Percentiles rank a stretch among this genome's conserved stretches.
These are phyloP conservation scores for Phlebiopsis gigantea DNA, from an alignment of 768 basidiomycete genomes.

Conservation along the genomic window DNA sequence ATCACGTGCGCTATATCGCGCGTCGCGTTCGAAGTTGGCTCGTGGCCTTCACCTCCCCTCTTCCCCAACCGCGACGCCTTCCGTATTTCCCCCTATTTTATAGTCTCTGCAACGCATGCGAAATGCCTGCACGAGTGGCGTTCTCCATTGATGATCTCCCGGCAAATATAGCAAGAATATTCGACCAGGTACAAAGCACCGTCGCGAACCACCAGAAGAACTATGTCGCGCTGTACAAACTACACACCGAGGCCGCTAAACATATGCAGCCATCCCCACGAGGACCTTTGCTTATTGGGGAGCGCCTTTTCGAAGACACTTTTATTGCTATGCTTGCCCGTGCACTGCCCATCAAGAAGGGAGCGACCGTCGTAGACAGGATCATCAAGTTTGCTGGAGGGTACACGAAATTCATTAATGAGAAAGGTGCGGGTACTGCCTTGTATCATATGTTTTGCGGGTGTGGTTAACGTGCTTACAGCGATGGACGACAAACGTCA, in stretches of 20 bases:
- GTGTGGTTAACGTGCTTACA: background rate
- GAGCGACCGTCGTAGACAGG: constrained; percentile 66
- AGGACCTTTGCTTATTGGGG: constrained; percentile 60
- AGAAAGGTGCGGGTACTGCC: constrained; percentile 52
- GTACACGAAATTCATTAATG: constrained; percentile 70
- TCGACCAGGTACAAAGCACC: constrained; percentile 73
- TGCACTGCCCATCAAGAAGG: constrained; percentile 75
- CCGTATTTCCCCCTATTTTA: background rate
- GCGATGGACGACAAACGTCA: background rate
- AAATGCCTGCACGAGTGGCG: constrained; percentile 25
- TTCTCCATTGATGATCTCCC: constrained; percentile 25
- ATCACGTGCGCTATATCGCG: constrained; percentile 7
- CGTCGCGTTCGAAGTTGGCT: constrained; percentile 3
- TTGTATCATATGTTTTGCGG: background rate
- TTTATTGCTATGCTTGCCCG: constrained; percentile 57
- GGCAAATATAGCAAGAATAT: constrained; percentile 52
- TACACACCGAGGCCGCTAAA: constrained; percentile 61
- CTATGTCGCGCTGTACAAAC: constrained; percentile 72
- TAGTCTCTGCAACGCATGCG: background rate
- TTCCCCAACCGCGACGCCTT: background rate
- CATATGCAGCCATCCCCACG: constrained; percentile 44
- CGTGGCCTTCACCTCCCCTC: background rate
- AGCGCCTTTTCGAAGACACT: constrained; percentile 65
- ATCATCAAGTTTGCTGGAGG: constrained; percentile 77
- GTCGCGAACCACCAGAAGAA: constrained; percentile 88